Evolutionary conservation across 179 eudicot species (phyloP).

Genomic region (Corrigiola litoralis): DNA sequence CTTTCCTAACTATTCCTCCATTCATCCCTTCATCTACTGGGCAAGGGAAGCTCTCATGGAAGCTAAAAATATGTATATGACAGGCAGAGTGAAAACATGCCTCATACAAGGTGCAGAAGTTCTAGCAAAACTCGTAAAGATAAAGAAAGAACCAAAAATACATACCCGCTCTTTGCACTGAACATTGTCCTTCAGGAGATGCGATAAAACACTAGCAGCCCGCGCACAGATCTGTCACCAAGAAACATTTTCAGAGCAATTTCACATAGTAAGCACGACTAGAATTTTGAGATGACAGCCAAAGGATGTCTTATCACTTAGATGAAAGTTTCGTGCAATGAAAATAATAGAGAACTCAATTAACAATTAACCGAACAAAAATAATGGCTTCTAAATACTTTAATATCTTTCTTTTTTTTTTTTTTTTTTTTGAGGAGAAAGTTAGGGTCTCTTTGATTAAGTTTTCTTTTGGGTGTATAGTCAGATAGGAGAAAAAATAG

Average conservation of each 20-base stretch:
- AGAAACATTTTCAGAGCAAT: conserved; percentile 16
- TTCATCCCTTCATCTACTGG: background rate
- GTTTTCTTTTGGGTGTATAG: background rate
- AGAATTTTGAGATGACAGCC: background rate
- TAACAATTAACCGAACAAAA: no score
- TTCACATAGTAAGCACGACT: background rate
- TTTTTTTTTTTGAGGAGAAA: background rate
- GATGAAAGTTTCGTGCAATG: background rate
- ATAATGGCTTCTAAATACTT: no score
- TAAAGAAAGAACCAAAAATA: conserved; percentile 5
- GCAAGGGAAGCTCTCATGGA: background rate
- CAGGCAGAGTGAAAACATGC: background rate
- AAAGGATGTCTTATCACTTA: background rate
- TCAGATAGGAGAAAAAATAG: background rate
- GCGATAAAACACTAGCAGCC: conserved; percentile 92
- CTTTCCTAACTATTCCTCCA: background rate
- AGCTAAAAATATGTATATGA: background rate
- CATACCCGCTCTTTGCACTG: conserved; percentile 87
- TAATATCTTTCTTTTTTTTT: background rate
- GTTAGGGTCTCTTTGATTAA: background rate
- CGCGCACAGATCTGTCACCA: conserved; percentile 78
- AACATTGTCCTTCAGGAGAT: conserved; percentile 71
- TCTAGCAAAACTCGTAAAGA: background rate
- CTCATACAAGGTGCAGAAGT: background rate
- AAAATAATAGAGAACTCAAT: background rate